Percentiles rank a stretch among this genome's conserved stretches.
phyloP scores from a whole-genome alignment of 2,329 filamentous ascomycete genomes.

The Elsinoe australis region DNA sequence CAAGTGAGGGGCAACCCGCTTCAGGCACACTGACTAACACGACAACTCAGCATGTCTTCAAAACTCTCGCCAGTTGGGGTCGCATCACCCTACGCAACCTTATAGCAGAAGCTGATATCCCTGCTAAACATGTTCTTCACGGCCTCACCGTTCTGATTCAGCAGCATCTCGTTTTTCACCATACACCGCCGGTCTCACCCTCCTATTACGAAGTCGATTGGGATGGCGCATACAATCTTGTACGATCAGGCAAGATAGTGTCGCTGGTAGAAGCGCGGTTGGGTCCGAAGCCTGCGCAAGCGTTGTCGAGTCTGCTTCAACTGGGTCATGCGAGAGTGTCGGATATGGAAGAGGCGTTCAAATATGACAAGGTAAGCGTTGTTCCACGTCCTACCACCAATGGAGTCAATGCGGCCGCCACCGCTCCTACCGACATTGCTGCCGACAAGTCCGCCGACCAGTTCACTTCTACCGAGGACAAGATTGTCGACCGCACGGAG shows the following conservation, averaged over 20 bases:
- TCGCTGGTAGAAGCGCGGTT: slow-evolving; percentile 66
- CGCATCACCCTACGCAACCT: slow-evolving; percentile 65
- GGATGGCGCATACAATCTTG: slow-evolving; percentile 69
- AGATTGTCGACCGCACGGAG: slow-evolving; percentile 34
- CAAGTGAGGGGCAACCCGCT: neutral
- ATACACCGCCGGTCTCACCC: slow-evolving; percentile 36
- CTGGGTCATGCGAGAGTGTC: slow-evolving; percentile 69
- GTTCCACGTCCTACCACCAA: slow-evolving; percentile 22
- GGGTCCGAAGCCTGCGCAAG: slow-evolving; percentile 63
- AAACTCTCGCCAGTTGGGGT: slow-evolving; percentile 68
- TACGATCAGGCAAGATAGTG: slow-evolving; percentile 74
- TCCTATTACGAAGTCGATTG: slow-evolving; percentile 81
- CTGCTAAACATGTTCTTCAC: slow-evolving; percentile 67
- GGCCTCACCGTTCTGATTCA: slow-evolving; percentile 80
- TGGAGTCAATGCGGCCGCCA: slow-evolving; percentile 22
- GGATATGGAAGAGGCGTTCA: slow-evolving; percentile 60
- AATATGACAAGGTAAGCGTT: slow-evolving; percentile 28
- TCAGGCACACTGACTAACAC: slow-evolving; percentile 6
- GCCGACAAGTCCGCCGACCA: slow-evolving; percentile 24
- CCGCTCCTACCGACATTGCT: slow-evolving; percentile 14
- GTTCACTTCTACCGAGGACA: slow-evolving; percentile 18
- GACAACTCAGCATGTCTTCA: slow-evolving; percentile 66
- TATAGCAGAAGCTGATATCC: slow-evolving; percentile 62
- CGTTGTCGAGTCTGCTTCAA: slow-evolving; percentile 67
- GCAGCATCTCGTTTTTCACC: slow-evolving; percentile 58